Percentiles rank a stretch among this genome's conserved stretches.
phyloP scores from a whole-genome alignment of 2,329 filamentous ascomycete species.

The Trichoderma afroharzianum region DNA sequence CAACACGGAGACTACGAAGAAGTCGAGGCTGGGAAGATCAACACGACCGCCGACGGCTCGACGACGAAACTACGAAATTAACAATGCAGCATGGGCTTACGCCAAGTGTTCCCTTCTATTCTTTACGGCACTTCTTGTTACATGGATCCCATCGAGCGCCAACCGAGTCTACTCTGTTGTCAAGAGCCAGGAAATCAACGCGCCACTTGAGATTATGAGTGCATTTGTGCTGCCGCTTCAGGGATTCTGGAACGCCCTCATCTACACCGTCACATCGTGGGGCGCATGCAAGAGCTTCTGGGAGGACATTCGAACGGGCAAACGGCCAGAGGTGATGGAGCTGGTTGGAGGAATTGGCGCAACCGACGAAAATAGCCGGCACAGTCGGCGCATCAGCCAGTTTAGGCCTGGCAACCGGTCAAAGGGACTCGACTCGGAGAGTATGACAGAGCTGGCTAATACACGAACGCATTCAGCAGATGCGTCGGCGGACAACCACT shows the following conservation, averaged over 20 bases:
- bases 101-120: slow-evolving; percentile 68
- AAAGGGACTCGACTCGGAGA: slow-evolving; percentile 16
- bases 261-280: slow-evolving; percentile 70
- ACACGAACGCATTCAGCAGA: slow-evolving; percentile 9
- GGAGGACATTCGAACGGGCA: slow-evolving; percentile 33
- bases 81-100: slow-evolving; percentile 65
- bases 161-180: slow-evolving; percentile 72
- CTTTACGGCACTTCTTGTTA: slow-evolving; percentile 67
- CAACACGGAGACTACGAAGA: neutral
- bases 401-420: neutral
- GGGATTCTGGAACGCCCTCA: slow-evolving; percentile 79
- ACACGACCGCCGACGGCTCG: slow-evolving; percentile 20
- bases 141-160: slow-evolving; percentile 73
- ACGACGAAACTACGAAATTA: slow-evolving; percentile 48
- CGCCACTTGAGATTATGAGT: slow-evolving; percentile 64
- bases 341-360: slow-evolving; percentile 27
- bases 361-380: slow-evolving; percentile 17
- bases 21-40: neutral
- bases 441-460: slow-evolving; percentile 12
- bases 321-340: slow-evolving; percentile 33
- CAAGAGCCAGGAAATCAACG: slow-evolving; percentile 48
- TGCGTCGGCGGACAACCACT: slow-evolving; percentile 1
- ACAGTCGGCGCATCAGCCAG: slow-evolving; percentile 11
- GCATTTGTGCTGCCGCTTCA: slow-evolving; percentile 75
- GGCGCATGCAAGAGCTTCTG: slow-evolving; percentile 54